A percentile compares a stretch with the other conserved stretches of the same genome.
These are phyloP conservation scores for Fusarium xylarioides DNA, from an alignment of 2,329 filamentous ascomycete genomes.

Conservation along the genomic window DNA sequence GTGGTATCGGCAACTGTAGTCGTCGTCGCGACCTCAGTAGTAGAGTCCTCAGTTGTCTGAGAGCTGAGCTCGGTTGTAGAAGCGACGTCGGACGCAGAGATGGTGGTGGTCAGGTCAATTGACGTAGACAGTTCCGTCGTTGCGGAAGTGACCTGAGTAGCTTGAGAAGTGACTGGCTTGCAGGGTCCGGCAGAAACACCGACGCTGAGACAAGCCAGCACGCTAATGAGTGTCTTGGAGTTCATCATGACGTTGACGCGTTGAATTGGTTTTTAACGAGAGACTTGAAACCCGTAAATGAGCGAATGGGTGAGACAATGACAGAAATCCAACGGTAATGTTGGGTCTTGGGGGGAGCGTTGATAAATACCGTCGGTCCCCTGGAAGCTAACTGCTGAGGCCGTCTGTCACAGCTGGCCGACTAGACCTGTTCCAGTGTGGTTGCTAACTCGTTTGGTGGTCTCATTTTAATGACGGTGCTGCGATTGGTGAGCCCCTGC, in stretches of 20 bases:
- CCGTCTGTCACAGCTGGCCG: background rate
- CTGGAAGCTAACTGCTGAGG: too few relatives aligned
- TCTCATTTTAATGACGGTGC: background rate
- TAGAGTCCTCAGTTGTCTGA: background rate
- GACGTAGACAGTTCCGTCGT: background rate
- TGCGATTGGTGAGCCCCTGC: constrained; percentile 2
- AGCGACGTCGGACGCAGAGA: background rate
- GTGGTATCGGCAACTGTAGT: background rate
- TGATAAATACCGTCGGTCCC: background rate
- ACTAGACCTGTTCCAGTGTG: background rate
- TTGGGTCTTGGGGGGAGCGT: too few relatives aligned
- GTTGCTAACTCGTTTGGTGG: fast-evolving
- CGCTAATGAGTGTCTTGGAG: background rate
- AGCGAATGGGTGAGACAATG: background rate
- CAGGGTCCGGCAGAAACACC: constrained; percentile 2
- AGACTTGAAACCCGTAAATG: background rate
- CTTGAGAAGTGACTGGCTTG: background rate
- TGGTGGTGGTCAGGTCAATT: background rate
- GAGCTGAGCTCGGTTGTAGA: background rate
- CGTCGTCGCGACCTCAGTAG: background rate
- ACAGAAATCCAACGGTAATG: fast-evolving
- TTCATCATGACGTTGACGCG: background rate
- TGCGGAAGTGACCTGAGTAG: background rate
- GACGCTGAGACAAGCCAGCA: background rate
- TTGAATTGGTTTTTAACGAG: background rate